These are phyloP conservation scores for Xylariomycetidae sp. DNA, from an alignment of 2,329 filamentous ascomycete genomes.

Conservation along the genomic window DNA sequence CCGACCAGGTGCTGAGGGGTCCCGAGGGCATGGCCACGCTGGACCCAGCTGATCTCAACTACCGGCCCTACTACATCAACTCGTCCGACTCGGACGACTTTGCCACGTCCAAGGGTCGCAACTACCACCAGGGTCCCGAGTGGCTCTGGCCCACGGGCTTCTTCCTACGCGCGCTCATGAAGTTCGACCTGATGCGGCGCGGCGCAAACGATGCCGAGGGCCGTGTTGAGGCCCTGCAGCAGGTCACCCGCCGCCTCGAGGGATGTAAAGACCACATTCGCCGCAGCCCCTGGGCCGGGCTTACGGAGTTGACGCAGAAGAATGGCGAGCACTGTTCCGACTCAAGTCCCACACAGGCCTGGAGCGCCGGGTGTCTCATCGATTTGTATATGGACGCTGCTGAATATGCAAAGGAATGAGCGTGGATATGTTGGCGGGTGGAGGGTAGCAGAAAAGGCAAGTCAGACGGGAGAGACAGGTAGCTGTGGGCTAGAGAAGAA, in stretches of 20 bases:
- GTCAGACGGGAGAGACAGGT: too few relatives aligned
- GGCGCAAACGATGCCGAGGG: constrained; percentile 61
- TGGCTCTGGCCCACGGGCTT: constrained; percentile 98
- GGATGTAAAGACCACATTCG: constrained; percentile 83
- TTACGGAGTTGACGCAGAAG: constrained; percentile 92
- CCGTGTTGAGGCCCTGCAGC: constrained; percentile 85
- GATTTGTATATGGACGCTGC: constrained; percentile 93
- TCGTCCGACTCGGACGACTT: constrained; percentile 90
- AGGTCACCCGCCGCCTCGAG: constrained; percentile 76
- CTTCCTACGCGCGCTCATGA: constrained; percentile 85
- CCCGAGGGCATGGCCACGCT: constrained; percentile 94
- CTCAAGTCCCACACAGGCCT: constrained; percentile 92
- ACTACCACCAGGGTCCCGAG: constrained; percentile 97
- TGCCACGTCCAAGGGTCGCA: constrained; percentile 85
- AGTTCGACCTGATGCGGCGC: constrained; percentile 78
- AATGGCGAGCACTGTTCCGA: constrained; percentile 78
- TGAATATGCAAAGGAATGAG: constrained; percentile 29
- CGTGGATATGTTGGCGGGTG: background rate
- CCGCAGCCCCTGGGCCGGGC: constrained; percentile 78
- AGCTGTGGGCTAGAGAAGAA: too few relatives aligned
- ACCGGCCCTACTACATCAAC: constrained; percentile 92
- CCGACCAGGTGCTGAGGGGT: constrained; percentile 74
- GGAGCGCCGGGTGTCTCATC: constrained; percentile 91
- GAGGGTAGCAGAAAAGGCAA: too few relatives aligned
- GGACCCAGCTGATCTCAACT: constrained; percentile 87